phyloP scores from a whole-genome alignment of 2,329 filamentous ascomycete species.

The Colletotrichum plurivorum region DNA sequence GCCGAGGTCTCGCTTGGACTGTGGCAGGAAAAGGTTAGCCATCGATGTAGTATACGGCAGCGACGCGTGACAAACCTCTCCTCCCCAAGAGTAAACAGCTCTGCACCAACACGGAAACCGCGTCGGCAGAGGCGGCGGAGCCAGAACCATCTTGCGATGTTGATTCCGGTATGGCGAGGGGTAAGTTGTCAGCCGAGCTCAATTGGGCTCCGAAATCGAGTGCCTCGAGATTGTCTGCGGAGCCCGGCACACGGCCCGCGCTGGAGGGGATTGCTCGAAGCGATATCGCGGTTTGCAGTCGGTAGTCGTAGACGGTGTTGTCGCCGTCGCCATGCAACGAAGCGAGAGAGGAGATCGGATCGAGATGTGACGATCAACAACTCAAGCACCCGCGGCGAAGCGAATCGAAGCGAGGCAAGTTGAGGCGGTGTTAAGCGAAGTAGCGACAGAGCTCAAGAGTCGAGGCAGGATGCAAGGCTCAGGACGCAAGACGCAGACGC shows the following conservation, averaged over 20 bases:
- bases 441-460: slow-evolving; percentile 5
- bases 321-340: slow-evolving; percentile 9
- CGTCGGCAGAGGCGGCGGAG: slow-evolving; percentile 75
- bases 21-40: slow-evolving; percentile 44
- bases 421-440: slow-evolving; percentile 10
- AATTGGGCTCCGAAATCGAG: slow-evolving; percentile 13
- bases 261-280: slow-evolving; percentile 22
- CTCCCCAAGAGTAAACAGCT: slow-evolving; percentile 93
- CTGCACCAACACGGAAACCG: slow-evolving; percentile 93
- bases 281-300: slow-evolving; percentile 29
- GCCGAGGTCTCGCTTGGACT: slow-evolving; percentile 93
- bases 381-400: slow-evolving; percentile 27
- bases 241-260: slow-evolving; percentile 28
- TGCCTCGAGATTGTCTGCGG: slow-evolving; percentile 30
- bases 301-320: not conserved
- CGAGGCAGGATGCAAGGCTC: slow-evolving; percentile 4
- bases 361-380: slow-evolving; percentile 12
- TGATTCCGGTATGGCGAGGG: not conserved
- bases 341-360: not conserved
- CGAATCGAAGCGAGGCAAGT: slow-evolving; percentile 21
- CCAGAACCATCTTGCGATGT: slow-evolving; percentile 62
- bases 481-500: too few relatives aligned
- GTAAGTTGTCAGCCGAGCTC: not conserved
- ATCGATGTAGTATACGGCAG: not conserved
- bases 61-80: slow-evolving; percentile 72